Base-by-base conservation (phyloP, 2,329 filamentous ascomycete genomes). In the Aspergillus sp. region DNA sequence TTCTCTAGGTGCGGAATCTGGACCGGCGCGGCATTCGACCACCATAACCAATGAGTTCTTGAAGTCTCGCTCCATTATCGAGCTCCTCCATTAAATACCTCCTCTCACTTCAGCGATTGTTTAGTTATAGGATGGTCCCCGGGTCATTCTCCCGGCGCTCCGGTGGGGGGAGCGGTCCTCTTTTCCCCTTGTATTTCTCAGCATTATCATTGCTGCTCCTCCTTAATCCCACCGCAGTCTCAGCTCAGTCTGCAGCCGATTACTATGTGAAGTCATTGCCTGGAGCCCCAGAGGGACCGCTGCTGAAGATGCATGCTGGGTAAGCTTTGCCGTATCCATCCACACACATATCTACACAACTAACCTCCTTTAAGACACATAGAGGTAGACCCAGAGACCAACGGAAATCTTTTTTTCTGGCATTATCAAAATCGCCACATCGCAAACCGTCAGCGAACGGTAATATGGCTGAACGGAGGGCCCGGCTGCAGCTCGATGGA, bases 391-490 rank as follows among this genome's bases (percentile, higher is more conserved):
- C 85, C 89, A 18, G 87, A 91, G 64, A 85, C 89, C 73, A 91
- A 98, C 72, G 93, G 91, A 66, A 96, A 98, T 75, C 78, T 99
- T 17, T 99, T 98, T 81, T 99, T 99, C 81, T 99, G 95, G 95
- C 91, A 97, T 70, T 97, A 90, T 72, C 87, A 96, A 72, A 98
- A 98, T 72, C 85, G 90, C 65, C 95, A 99, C 74, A 96, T 99
- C 65, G 93, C 92, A 56, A 90, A 98, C 72, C 86, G 84, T 66
- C 90, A 95, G 73, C 86, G 95, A 57, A 96, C 93, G 3, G 89
- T 99, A 11, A 87, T 99, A 69, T 99, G 96, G 95, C 79, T 99
- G 57, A 99, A 99, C 71, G 96, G 95, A 53, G 96, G 95, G 0
- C 95, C 95, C 1, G 95, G 96, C 26, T 99, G 95, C 76, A 97